These are phyloP conservation scores for Sergeia podlipaevii DNA, from an alignment of 208 protist species.

Conservation along the genomic window DNA sequence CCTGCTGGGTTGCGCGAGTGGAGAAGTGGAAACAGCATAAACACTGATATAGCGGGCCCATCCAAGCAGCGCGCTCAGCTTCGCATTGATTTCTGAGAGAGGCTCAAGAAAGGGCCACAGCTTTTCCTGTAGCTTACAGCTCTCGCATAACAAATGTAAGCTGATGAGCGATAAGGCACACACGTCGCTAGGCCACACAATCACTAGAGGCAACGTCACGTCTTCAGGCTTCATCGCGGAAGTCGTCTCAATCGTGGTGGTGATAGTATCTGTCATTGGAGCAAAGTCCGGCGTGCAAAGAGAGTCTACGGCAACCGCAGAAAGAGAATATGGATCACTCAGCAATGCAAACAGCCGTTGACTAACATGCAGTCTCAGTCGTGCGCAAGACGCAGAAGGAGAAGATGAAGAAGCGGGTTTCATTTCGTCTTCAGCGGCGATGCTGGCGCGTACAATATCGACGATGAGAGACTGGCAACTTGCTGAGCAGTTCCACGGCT, in stretches of 20 bases:
- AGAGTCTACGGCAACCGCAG: background rate
- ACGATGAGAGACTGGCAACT: background rate
- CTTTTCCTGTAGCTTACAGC: slow-evolving; percentile 52
- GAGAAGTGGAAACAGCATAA: too few species aligned
- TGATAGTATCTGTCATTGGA: background rate
- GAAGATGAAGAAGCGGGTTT: too few species aligned
- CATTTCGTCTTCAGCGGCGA: too few species aligned
- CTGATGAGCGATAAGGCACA: slow-evolving; percentile 37
- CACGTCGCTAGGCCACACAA: slow-evolving; percentile 29
- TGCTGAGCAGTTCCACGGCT: background rate
- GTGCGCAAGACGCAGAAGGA: too few species aligned
- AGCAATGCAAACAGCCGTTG: too few species aligned
- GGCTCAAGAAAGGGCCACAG: slow-evolving; percentile 47
- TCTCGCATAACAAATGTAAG: slow-evolving; percentile 67
- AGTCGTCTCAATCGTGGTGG: background rate
- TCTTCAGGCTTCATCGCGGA: background rate
- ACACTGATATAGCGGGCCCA: slow-evolving; percentile 52
- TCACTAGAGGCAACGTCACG: background rate
- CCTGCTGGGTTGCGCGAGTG: too few species aligned
- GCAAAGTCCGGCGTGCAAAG: background rate
- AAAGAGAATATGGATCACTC: background rate
- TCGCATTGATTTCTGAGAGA: slow-evolving; percentile 33
- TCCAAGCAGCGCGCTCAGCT: slow-evolving; percentile 28
- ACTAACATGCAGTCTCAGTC: too few species aligned
- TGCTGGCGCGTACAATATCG: background rate